These are phyloP conservation scores for Moniliella sp. DNA, from an alignment of 1,284 basidiomycete genomes.

Conservation along the genomic window DNA sequence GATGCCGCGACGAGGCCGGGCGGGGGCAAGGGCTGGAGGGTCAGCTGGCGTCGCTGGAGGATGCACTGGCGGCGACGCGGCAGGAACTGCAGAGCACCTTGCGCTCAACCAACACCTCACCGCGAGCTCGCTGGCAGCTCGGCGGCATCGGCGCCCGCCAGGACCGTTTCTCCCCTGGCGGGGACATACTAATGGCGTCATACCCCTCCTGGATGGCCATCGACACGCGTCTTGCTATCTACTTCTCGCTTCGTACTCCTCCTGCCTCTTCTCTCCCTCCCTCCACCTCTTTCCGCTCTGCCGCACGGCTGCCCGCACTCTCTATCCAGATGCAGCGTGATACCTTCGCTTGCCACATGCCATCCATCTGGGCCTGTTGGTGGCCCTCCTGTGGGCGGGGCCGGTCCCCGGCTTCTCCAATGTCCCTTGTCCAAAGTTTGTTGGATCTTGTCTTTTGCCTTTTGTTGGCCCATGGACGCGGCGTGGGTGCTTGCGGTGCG, in stretches of 20 bases:
- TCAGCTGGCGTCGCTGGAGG: constrained; percentile 10
- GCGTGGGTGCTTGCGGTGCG: too few species aligned
- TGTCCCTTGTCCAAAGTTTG: too few species aligned
- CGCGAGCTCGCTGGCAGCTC: background rate
- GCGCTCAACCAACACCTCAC: constrained; percentile 14
- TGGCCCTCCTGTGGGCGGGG: too few species aligned
- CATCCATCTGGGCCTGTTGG: too few species aligned
- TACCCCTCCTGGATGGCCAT: background rate
- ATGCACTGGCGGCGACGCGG: constrained; percentile 8
- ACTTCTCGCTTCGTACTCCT: constrained; percentile 1
- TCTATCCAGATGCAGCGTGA: too few species aligned
- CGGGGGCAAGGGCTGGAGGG: constrained; percentile 12
- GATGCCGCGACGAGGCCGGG: constrained; percentile 5
- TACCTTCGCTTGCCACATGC: too few species aligned
- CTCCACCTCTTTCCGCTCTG: background rate
- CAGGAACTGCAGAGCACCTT: constrained; percentile 13
- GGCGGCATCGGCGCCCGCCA: constrained; percentile 3
- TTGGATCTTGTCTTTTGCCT: too few species aligned
- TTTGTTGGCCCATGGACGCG: too few species aligned
- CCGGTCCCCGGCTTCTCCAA: too few species aligned
- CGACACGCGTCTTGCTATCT: constrained; percentile 1
- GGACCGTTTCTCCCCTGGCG: background rate
- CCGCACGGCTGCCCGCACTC: too few species aligned
- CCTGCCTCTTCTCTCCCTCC: constrained; percentile 1
- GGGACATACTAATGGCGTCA: constrained; percentile 2